Percentiles rank a stretch among this genome's conserved stretches.
These are phyloP conservation scores for Cryphonectria carpinicola DNA, from an alignment of 2,329 filamentous ascomycete genomes.

Conservation along the genomic window DNA sequence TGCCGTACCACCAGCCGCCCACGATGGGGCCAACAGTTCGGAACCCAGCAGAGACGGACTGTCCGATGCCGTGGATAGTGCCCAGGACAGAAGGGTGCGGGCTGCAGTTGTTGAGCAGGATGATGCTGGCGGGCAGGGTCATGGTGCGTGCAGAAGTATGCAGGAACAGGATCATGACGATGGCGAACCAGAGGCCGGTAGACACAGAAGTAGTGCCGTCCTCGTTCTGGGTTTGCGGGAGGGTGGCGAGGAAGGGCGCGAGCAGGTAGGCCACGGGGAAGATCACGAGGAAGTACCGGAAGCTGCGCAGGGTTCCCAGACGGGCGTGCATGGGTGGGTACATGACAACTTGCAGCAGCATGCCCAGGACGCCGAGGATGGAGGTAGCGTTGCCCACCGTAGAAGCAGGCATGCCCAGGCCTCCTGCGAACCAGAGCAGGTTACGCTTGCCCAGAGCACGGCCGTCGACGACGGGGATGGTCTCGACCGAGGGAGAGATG, in stretches of 20 bases:
- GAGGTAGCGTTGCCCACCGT: constrained; percentile 72
- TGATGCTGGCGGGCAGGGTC: constrained; percentile 60
- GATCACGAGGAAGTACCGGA: constrained; percentile 65
- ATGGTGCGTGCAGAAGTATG: constrained; percentile 78
- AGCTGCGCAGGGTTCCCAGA: constrained; percentile 69
- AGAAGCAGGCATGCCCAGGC: constrained; percentile 67
- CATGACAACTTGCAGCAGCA: constrained; percentile 68
- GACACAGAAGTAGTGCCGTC: constrained; percentile 25
- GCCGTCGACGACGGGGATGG: constrained; percentile 28
- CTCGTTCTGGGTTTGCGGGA: constrained; percentile 46
- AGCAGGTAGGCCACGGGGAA: constrained; percentile 71
- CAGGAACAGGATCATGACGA: constrained; percentile 64
- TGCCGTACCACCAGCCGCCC: constrained; percentile 53
- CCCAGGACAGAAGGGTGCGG: constrained; percentile 62
- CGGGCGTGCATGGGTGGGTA: constrained; percentile 68
- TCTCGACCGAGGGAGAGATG: constrained; percentile 27
- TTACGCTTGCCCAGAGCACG: constrained; percentile 38
- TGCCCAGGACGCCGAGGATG: constrained; percentile 70
- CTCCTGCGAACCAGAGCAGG: constrained; percentile 64
- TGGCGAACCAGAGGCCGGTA: constrained; percentile 55
- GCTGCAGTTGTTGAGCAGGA: constrained; percentile 64
- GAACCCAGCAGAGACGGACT: constrained; percentile 54
- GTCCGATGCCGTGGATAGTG: constrained; percentile 59
- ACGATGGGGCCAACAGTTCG: constrained; percentile 55
- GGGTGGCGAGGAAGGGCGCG: constrained; percentile 67